These are phyloP conservation scores for Dictyostelium brefeldianum DNA, from an alignment of 78 protist species.

Conservation along the genomic window DNA sequence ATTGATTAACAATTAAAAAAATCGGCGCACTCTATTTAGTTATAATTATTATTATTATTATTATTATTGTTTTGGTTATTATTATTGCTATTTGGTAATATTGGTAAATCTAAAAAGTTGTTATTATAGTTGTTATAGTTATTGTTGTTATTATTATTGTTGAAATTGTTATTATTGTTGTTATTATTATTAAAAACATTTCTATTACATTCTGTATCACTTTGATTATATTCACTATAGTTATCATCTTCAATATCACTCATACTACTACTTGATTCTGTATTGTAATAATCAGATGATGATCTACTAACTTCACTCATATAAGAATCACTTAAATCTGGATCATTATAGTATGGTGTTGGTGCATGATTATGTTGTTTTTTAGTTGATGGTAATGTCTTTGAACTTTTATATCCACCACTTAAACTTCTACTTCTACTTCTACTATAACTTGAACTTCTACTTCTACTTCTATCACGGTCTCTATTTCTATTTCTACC, in stretches of 20 bases:
- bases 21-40: too few relatives aligned
- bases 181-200: neutral
- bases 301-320: conserved; percentile 37
- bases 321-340: conserved; percentile 10
- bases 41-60: too few relatives aligned
- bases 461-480: neutral
- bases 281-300: neutral
- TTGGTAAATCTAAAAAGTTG: neutral
- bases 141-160: conserved; percentile 6
- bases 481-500: neutral
- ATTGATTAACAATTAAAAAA: too few relatives aligned
- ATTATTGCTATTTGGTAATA: neutral
- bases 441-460: neutral
- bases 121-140: neutral
- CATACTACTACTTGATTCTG: conserved; percentile 37
- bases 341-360: neutral
- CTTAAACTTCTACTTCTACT: neutral
- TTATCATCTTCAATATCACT: conserved; percentile 30
- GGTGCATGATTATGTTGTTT: neutral
- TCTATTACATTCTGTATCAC: neutral
- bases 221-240: neutral
- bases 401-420: neutral
- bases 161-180: conserved; percentile 5
- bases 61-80: neutral
- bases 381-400: neutral